Conservation (phyloP, 495 filamentous ascomycete genomes). For the Parmelia sp. region DNA sequence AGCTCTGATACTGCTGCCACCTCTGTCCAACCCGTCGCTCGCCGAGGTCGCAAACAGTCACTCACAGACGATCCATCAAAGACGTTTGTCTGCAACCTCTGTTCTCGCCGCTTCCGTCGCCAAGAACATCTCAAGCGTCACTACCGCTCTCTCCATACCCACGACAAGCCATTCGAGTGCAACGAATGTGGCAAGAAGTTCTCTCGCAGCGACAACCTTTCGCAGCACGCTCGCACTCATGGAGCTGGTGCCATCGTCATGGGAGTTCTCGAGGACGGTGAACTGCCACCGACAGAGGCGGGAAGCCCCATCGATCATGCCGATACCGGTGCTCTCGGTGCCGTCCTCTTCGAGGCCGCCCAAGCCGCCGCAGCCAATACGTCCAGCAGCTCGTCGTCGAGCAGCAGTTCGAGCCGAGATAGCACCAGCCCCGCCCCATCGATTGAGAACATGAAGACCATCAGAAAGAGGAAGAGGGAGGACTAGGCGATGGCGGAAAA, state of each 20-base stretch:
- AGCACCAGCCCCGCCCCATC: slow-evolving; percentile 40
- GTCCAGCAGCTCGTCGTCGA: slow-evolving; percentile 47
- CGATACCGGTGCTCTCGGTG: slow-evolving; percentile 58
- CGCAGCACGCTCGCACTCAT: slow-evolving; percentile 93
- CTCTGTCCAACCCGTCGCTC: slow-evolving; percentile 64
- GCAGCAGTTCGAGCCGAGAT: slow-evolving; percentile 43
- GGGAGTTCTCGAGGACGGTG: slow-evolving; percentile 69
- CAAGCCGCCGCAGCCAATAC: slow-evolving; percentile 53
- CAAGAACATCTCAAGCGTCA: slow-evolving; percentile 99
- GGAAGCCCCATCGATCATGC: slow-evolving; percentile 44
- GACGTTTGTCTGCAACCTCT: slow-evolving; percentile 94
- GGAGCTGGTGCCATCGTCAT: slow-evolving; percentile 83
- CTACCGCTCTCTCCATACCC: slow-evolving; percentile 95
- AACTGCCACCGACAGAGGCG: slow-evolving; percentile 42
- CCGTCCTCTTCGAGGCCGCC: slow-evolving; percentile 70
- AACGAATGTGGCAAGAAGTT: slow-evolving; percentile 98
- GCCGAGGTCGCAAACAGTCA: slow-evolving; percentile 96
- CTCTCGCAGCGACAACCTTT: slow-evolving; percentile 93
- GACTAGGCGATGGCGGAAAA: slow-evolving; percentile 39
- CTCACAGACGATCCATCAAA: slow-evolving; percentile 97
- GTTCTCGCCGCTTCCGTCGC: slow-evolving; percentile 93
- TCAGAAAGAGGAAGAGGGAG: slow-evolving; percentile 76
- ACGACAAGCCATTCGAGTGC: slow-evolving; percentile 98
- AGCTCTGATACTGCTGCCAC: slow-evolving; percentile 36
- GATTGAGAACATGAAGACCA: slow-evolving; percentile 43